A percentile compares a stretch with the other conserved stretches of the same genome.
Evolutionary conservation across 768 basidiomycete genomes (phyloP).

Genomic region (Amanita thiersii): DNA sequence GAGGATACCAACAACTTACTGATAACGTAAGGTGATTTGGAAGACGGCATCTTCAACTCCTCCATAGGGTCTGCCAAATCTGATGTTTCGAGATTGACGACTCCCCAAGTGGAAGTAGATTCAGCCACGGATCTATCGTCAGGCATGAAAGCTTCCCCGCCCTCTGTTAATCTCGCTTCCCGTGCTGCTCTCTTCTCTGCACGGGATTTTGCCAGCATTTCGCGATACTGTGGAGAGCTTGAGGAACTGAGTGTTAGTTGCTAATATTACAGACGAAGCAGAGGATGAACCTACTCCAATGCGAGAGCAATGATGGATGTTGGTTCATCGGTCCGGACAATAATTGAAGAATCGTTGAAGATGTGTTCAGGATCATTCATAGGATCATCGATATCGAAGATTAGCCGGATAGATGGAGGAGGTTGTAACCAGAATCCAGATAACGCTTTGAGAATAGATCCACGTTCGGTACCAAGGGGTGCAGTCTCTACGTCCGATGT

Average conservation of each 20-base stretch:
- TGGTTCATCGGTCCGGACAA: constrained; percentile 93
- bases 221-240: constrained; percentile 78
- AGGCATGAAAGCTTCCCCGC: constrained; percentile 86
- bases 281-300: constrained; percentile 54
- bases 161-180: constrained; percentile 50
- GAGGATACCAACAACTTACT: constrained; percentile 37
- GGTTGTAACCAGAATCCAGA: constrained; percentile 76
- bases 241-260: neutral
- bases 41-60: constrained; percentile 66
- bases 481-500: constrained; percentile 44
- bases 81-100: constrained; percentile 72
- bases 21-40: constrained; percentile 75
- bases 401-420: constrained; percentile 36
- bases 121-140: constrained; percentile 79
- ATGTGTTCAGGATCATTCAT: constrained; percentile 84
- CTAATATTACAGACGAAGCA: constrained; percentile 2
- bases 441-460: constrained; percentile 74
- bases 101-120: constrained; percentile 86
- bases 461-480: constrained; percentile 47
- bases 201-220: constrained; percentile 70
- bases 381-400: constrained; percentile 55
- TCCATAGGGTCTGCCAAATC: constrained; percentile 67
- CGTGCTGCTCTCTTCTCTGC: constrained; percentile 67
- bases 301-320: constrained; percentile 97
- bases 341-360: constrained; percentile 90